phyloP scores from a whole-genome alignment of 192 early-diverging fungal species.

The Coemansia asiatica region DNA sequence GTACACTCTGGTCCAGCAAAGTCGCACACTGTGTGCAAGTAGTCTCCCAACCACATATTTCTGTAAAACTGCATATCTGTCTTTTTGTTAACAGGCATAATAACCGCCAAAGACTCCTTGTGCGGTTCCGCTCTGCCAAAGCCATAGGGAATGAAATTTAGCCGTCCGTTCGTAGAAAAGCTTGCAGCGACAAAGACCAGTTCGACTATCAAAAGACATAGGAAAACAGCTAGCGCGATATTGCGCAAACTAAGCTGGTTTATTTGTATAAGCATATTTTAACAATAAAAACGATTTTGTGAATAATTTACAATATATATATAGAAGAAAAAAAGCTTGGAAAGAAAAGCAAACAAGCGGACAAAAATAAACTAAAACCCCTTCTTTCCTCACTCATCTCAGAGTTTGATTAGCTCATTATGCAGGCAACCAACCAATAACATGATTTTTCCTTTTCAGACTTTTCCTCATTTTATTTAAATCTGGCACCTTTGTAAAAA shows the following conservation, averaged over 20 bases:
- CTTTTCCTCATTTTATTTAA: too few species aligned
- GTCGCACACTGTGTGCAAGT: constrained; percentile 13
- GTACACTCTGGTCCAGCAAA: not conserved
- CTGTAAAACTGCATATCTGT: constrained; percentile 13
- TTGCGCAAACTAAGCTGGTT: not conserved
- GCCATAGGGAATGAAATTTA: not conserved
- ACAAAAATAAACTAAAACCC: too few species aligned
- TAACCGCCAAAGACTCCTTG: not conserved
- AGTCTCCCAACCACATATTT: constrained; percentile 9
- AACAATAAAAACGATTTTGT: too few species aligned
- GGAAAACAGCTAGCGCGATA: not conserved
- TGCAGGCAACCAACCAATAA: too few species aligned
- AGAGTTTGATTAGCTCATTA: too few species aligned
- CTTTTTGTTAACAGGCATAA: constrained; percentile 6
- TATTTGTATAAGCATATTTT: not conserved
- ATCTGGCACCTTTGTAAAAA: too few species aligned
- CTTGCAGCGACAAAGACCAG: not conserved
- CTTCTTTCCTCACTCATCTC: too few species aligned
- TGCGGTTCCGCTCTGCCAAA: not conserved
- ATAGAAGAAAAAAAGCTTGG: not conserved
- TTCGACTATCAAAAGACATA: not conserved
- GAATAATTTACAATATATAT: not conserved
- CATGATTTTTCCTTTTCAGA: too few species aligned
- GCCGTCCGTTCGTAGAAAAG: not conserved
- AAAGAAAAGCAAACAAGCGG: too few species aligned